Conservation (phyloP, 2,329 filamentous ascomycete genomes). For the Tolypocladium amazonense region DNA sequence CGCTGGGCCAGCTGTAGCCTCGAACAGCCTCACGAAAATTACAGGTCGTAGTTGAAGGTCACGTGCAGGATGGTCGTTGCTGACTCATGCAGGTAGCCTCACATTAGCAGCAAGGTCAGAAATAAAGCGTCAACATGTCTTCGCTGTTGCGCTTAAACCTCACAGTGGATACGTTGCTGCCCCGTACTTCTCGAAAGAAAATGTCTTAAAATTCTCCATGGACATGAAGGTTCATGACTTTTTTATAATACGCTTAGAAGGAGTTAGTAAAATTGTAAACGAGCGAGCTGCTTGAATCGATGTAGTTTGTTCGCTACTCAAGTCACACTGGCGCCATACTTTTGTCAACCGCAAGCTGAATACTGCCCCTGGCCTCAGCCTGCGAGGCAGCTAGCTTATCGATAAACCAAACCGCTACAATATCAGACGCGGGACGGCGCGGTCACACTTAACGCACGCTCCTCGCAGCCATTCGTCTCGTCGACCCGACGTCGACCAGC, state of each 20-base stretch:
- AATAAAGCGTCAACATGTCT: background rate
- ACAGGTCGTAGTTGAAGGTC: background rate
- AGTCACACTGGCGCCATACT: slow-evolving; percentile 9
- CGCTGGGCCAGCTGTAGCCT: background rate
- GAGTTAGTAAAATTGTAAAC: background rate
- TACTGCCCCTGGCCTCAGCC: background rate
- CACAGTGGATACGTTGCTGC: background rate
- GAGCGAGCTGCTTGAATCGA: background rate
- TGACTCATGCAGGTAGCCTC: background rate
- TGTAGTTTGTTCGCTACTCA: too few species aligned
- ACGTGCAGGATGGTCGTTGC: background rate
- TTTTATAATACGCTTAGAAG: too few species aligned
- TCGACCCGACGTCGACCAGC: background rate
- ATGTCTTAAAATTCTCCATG: too few species aligned
- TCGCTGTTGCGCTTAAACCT: background rate
- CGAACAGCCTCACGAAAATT: background rate
- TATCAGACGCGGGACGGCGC: background rate
- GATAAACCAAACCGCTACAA: background rate
- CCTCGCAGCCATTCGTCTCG: background rate
- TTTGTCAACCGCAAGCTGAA: background rate
- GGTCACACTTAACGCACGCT: background rate
- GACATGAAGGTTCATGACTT: too few species aligned
- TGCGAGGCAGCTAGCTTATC: background rate
- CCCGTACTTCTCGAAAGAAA: background rate
- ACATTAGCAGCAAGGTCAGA: too few species aligned